Evolutionary conservation across 2,329 filamentous ascomycete genomes (phyloP).

Genomic region (Epichloe scottii): DNA sequence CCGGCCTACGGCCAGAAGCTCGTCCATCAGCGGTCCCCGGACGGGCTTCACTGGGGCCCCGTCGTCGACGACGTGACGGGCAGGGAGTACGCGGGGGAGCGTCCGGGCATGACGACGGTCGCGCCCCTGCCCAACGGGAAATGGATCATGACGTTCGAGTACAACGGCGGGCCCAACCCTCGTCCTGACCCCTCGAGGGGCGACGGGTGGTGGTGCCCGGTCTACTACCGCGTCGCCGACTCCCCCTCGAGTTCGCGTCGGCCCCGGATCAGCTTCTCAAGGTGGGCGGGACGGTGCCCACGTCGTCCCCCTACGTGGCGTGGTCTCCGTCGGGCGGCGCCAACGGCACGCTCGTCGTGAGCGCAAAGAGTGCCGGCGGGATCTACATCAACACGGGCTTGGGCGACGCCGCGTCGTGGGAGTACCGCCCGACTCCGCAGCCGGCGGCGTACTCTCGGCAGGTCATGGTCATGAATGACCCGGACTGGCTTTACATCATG

Average conservation of each 20-base stretch:
- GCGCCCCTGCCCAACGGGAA: background rate
- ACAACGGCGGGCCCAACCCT: background rate
- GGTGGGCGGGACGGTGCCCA: background rate
- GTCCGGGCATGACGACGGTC: background rate
- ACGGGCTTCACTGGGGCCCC: background rate
- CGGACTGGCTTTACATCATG: background rate
- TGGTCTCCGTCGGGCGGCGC: background rate
- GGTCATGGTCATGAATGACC: background rate
- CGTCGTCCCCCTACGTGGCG: background rate
- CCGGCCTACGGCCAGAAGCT: background rate
- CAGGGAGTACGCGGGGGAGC: background rate
- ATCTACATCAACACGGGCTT: background rate
- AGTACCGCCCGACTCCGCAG: background rate
- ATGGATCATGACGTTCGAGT: constrained; percentile 1
- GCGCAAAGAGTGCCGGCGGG: background rate
- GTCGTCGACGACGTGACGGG: background rate
- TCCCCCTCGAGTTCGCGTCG: background rate
- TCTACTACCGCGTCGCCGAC: background rate
- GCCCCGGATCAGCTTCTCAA: background rate
- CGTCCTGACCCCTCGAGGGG: too few species aligned
- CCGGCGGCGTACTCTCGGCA: background rate
- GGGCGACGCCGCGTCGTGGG: background rate
- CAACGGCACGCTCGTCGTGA: background rate
- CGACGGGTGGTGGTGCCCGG: background rate
- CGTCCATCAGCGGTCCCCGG: background rate